Evolutionary conservation across 352 stramenopile genomes (phyloP), one percentile per base, ranked within the genome.

Genomic region (Phytophthora constricta): DNA sequence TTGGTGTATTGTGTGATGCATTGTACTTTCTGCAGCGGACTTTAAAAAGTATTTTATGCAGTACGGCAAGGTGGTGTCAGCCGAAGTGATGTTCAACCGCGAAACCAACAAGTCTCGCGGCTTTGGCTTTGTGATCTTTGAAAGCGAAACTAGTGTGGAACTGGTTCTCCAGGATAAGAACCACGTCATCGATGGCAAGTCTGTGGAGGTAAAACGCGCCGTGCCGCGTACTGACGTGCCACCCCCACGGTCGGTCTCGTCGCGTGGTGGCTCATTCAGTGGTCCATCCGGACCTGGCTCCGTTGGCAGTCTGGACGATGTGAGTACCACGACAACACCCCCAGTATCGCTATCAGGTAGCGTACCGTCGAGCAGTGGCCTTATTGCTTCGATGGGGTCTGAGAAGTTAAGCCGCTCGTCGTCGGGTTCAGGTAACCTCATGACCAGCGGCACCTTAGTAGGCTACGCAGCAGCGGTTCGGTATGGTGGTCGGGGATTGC

Each of bases 61-160:
- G 66, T 98, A 92, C 55, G 93, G 93, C 53, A 96, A 96, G 54
- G 92, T 98, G n/a, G 77, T 97, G 58, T 97, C 87, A 5, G 91
- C 90, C 34, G 92, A 98, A 72, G 92, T 98, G 27, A 98, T 98
- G 93, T 98, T 98, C 76, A 98, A 98, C 59, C 85, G 92, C 34
- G 93, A 98, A 66, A 98, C 93, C 20, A 97, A 98, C 86, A 98
- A 98, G 64, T 97, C 89, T 23, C 77, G 92, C 46, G 93, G 92
- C 59, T 98, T 98, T 79, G 93, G 93, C 5, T 98, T 98, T 76
- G 92, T 98, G 45, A 93, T 98, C 58, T 98, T 98, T 62, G 93
- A 98, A 65, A 90, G 63, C 20, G 90, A 97, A 58, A 71, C 74
- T 47, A 96, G 84, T 54, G 93, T 97, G 22, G 89, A 97, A 53